Percentiles rank a stretch among this genome's conserved stretches.
Evolutionary conservation across 2,329 filamentous ascomycete species (phyloP).

Genomic region (Colletotrichum euphorbiae): DNA sequence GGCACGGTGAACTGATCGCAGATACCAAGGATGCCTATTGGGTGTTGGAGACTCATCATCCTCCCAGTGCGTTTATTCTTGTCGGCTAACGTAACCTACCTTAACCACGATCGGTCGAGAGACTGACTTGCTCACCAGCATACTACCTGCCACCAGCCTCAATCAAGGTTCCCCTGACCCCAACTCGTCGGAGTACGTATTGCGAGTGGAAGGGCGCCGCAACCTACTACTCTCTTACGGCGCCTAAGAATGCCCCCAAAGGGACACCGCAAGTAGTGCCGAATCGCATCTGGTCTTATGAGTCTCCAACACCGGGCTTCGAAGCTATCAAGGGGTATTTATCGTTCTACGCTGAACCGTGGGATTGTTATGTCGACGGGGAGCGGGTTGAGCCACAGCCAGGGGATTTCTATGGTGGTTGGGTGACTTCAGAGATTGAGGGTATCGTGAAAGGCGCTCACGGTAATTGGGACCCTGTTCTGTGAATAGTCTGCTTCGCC

Average conservation of each 20-base stretch:
- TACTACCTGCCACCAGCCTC: constrained; percentile 69
- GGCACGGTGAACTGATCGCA: constrained; percentile 65
- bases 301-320: constrained; percentile 63
- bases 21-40: constrained; percentile 70
- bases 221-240: constrained; percentile 65
- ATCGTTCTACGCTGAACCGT: constrained; percentile 70
- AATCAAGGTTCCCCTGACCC: constrained; percentile 59
- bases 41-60: constrained; percentile 72
- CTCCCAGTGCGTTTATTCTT: constrained; percentile 60
- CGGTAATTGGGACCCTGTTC: constrained; percentile 54
- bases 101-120: too few species aligned
- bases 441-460: constrained; percentile 59
- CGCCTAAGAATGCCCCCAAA: constrained; percentile 48
- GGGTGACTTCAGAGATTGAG: constrained; percentile 71
- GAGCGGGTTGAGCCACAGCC: constrained; percentile 69
- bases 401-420: constrained; percentile 73
- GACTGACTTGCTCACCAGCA: constrained; percentile 50
- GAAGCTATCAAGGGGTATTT: constrained; percentile 65
- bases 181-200: constrained; percentile 58
- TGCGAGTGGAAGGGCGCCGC: constrained; percentile 73
- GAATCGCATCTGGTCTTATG: constrained; percentile 70
- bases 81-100: not conserved
- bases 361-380: constrained; percentile 72
- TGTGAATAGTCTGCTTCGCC: constrained; percentile 38
- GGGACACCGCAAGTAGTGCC: constrained; percentile 51